A percentile compares a stretch with the other conserved stretches of the same genome.
These are phyloP conservation scores for Salix arbutifolia DNA, from an alignment of 345 rosid species.

Conservation along the genomic window DNA sequence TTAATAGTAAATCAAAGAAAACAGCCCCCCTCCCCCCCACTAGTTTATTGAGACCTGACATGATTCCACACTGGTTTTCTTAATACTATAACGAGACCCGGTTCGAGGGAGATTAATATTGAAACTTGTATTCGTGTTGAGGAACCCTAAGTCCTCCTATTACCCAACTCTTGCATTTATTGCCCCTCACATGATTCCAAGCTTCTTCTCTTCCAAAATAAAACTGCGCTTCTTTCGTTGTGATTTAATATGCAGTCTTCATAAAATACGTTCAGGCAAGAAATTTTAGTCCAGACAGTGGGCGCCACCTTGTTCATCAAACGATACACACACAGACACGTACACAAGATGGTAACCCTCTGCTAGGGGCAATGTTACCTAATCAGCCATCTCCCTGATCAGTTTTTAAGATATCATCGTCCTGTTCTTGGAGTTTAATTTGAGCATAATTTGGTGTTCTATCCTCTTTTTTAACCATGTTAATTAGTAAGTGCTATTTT, in stretches of 20 bases:
- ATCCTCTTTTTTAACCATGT: not conserved
- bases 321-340: not conserved
- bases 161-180: constrained; percentile 35
- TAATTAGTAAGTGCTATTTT: too few species aligned
- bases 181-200: constrained; percentile 47
- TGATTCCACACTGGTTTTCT: constrained; percentile 8
- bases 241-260: constrained; percentile 18
- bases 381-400: not conserved
- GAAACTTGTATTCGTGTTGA: constrained; percentile 18
- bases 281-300: not conserved
- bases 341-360: not conserved
- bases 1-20: not conserved
- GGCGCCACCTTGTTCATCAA: not conserved
- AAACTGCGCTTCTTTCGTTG: constrained; percentile 39
- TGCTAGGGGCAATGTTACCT: not conserved
- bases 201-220: constrained; percentile 30
- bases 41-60: constrained; percentile 44
- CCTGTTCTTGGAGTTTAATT: too few species aligned
- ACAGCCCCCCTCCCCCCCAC: constrained; percentile 12
- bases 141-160: constrained; percentile 30
- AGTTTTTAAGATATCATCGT: too few species aligned
- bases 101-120: constrained; percentile 25
- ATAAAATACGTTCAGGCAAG: not conserved
- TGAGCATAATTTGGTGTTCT: not conserved
- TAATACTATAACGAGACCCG: constrained; percentile 13